These are phyloP conservation scores for Termitomyces sp. DNA, from an alignment of 768 basidiomycete species.

Conservation along the genomic window DNA sequence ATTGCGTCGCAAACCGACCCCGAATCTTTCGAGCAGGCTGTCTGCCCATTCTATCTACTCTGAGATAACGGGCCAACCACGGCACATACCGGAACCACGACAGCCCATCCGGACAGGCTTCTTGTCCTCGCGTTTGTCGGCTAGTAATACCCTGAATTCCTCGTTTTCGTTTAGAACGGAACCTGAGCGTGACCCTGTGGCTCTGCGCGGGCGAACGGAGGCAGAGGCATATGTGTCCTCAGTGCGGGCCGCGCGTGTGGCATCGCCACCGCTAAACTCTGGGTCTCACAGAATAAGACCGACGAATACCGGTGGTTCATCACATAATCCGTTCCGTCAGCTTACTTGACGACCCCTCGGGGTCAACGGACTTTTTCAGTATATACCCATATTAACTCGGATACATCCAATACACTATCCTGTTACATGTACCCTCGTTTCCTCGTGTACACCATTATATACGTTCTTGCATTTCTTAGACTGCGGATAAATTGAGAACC, in stretches of 20 bases:
- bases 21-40: constrained; percentile 18
- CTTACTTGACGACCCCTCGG: neutral
- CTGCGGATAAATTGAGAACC: constrained; percentile 7
- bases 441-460: constrained; percentile 6
- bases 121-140: constrained; percentile 43
- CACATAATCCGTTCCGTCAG: constrained; percentile 48
- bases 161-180: constrained; percentile 21
- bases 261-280: constrained; percentile 21
- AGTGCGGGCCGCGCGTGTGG: constrained; percentile 28
- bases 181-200: constrained; percentile 8
- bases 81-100: constrained; percentile 63
- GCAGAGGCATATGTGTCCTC: constrained; percentile 57
- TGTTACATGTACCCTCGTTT: neutral
- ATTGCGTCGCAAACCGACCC: constrained; percentile 12
- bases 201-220: constrained; percentile 35
- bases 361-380: neutral
- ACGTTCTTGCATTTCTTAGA: constrained; percentile 3
- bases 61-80: constrained; percentile 59
- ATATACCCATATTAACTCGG: neutral
- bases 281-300: constrained; percentile 39
- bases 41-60: constrained; percentile 61
- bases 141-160: constrained; percentile 36
- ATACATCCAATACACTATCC: neutral
- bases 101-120: constrained; percentile 52
- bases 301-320: constrained; percentile 38